Conservation (phyloP, 345 rosid species). For the Eucalyptus decipiens region DNA sequence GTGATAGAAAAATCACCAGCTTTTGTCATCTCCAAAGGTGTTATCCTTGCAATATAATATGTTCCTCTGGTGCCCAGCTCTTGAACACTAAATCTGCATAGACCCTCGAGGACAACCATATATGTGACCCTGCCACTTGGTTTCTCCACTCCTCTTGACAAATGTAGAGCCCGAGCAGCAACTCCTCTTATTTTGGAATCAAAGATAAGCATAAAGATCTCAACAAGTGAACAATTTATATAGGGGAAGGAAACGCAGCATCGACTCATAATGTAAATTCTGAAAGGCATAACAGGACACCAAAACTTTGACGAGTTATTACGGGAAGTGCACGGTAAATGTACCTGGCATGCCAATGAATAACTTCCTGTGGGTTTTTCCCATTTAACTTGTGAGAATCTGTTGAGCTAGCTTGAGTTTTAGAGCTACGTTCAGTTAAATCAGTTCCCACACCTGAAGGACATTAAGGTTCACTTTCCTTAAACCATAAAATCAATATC, state of each 20-base stretch:
- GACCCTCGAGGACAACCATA: constrained; percentile 95
- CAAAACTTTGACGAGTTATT: not conserved
- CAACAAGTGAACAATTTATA: not conserved
- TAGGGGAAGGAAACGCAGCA: not conserved
- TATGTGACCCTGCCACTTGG: constrained; percentile 99
- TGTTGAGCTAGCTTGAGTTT: constrained; percentile 41
- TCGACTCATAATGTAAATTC: not conserved
- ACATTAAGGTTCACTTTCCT: not conserved
- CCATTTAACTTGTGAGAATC: constrained; percentile 73
- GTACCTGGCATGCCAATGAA: constrained; percentile 95
- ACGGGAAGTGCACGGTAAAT: not conserved
- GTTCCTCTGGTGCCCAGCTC: constrained; percentile 90
- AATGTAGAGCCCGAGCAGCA: constrained; percentile 95
- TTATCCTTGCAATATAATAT: constrained; percentile 77
- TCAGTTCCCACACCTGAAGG: constrained; percentile 51
- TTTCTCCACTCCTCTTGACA: constrained; percentile 98
- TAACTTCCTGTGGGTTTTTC: constrained; percentile 65
- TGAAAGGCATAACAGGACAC: not conserved
- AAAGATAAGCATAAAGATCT: not conserved
- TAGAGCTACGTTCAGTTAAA: constrained; percentile 49
- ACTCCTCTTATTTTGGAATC: constrained; percentile 56
- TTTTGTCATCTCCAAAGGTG: constrained; percentile 88
- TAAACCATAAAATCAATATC: not conserved
- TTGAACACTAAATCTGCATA: constrained; percentile 89
- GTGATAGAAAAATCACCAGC: constrained; percentile 26